Base-by-base conservation (phyloP, 495 filamentous ascomycete genomes). In the Penicillium herquei region DNA sequence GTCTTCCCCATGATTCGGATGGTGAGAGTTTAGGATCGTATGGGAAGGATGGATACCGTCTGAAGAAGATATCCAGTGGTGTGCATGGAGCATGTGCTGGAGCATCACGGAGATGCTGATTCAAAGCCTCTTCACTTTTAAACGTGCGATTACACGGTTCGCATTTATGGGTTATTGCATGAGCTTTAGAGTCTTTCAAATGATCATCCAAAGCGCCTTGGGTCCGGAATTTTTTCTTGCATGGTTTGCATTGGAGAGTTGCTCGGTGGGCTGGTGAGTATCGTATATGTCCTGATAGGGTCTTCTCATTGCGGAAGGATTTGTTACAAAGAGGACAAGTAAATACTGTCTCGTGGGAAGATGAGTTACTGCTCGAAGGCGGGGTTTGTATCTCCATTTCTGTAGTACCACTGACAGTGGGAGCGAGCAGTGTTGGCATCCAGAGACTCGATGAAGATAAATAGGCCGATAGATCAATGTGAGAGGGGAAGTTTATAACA, bases 71-170 rank as follows among this genome's bases (percentile, higher is more conserved):
- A n/a, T 49, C 33, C 12, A 49, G 30, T 12, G 45, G 45, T 16
- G 45, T 49, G 12, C 3, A n/a, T 16, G 6, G 7, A 37, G 10
- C 11, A 35, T 49, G 45, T n/a, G 45, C 30, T 16, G 21, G n/a
- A 4, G 45, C 33, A 10, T 49, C 26, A 8, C 26, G 45, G 3
- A 49, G 7, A 13, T 49, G 45, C 45, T 18, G 6, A 6, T 44
- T 18, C 12, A 45, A 21, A 1, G 21, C 42, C 8, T 37, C n/a
- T 45, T 16, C 30, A n/a, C 7, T 49, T 2, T 8, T 3, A 7
- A 49, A 49, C 5, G 47, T 35, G 1, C 47, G 47, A 49, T 39
- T 37, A 32, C 47, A 49, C 3, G 17, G 47, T 13, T 26, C 47
- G 31, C 46, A 46, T 3, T 45, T 13, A n/a, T 45, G 30, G 18